Evolutionary conservation across 2,329 filamentous ascomycete species (phyloP).

Genomic region (Nannizzia gypsea): DNA sequence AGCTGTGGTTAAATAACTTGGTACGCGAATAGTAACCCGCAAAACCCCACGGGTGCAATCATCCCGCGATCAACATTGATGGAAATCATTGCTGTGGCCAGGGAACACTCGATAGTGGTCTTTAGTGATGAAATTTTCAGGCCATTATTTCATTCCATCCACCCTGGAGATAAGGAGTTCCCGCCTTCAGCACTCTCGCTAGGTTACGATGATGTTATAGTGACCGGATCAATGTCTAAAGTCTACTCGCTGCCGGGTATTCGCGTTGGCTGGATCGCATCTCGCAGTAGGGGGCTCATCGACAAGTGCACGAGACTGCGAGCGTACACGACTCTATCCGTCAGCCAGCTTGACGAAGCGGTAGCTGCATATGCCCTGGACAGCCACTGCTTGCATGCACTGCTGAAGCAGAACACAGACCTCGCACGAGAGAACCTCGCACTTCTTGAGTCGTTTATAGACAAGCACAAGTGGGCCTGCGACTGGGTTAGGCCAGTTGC

Average conservation of each 20-base stretch:
- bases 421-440: slow-evolving; percentile 57
- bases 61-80: slow-evolving; percentile 52
- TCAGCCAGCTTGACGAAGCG: slow-evolving; percentile 69
- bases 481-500: slow-evolving; percentile 64
- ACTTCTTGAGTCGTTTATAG: slow-evolving; percentile 55
- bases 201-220: slow-evolving; percentile 58
- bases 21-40: slow-evolving; percentile 55
- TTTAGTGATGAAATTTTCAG: slow-evolving; percentile 74
- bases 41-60: slow-evolving; percentile 67
- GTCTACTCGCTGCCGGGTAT: slow-evolving; percentile 74
- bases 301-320: slow-evolving; percentile 52
- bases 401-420: slow-evolving; percentile 52
- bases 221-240: slow-evolving; percentile 74
- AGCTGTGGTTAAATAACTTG: slow-evolving; percentile 49
- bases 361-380: slow-evolving; percentile 65
- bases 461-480: slow-evolving; percentile 50
- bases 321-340: slow-evolving; percentile 78
- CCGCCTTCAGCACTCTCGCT: slow-evolving; percentile 60
- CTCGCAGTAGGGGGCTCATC: slow-evolving; percentile 50
- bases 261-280: slow-evolving; percentile 71
- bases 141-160: slow-evolving; percentile 64
- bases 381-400: slow-evolving; percentile 48
- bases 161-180: slow-evolving; percentile 41
- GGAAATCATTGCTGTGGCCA: slow-evolving; percentile 52
- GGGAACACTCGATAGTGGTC: slow-evolving; percentile 51